phyloP scores from a whole-genome alignment of 148 eudicot genomes.

The Drosera capensis region DNA sequence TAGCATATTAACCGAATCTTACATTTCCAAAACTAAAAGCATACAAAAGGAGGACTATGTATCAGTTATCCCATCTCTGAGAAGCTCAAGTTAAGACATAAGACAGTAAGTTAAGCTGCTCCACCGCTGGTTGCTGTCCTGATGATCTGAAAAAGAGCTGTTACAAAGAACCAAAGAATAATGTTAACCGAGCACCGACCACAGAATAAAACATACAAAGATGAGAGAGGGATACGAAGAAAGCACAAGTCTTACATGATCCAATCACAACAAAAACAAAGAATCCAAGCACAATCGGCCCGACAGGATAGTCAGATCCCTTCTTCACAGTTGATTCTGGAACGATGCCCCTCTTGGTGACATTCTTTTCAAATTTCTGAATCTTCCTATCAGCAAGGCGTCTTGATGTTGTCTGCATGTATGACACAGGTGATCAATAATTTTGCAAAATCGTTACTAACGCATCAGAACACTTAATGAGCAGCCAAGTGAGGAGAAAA shows the following conservation, averaged over 20 bases:
- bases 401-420: not conserved
- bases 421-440: too few relatives aligned
- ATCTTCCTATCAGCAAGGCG: not conserved
- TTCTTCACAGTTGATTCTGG: not conserved
- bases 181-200: not conserved
- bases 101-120: slow-evolving; percentile 55
- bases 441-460: too few relatives aligned
- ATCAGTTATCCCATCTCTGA: too few relatives aligned
- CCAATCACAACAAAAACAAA: not conserved
- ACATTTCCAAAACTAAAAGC: too few relatives aligned
- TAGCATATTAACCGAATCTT: too few relatives aligned
- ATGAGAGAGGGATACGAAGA: not conserved
- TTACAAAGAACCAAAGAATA: not conserved
- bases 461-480: too few relatives aligned
- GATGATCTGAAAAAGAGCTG: slow-evolving; percentile 79
- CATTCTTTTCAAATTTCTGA: not conserved
- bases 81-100: too few relatives aligned
- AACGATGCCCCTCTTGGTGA: not conserved
- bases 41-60: too few relatives aligned
- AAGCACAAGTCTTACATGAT: not conserved
- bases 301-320: not conserved
- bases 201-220: not conserved
- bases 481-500: too few relatives aligned
- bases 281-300: not conserved
- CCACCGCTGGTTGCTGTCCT: slow-evolving; percentile 81